Conservation (phyloP, 2,329 filamentous ascomycete genomes). For the Neospermospora avenae region DNA sequence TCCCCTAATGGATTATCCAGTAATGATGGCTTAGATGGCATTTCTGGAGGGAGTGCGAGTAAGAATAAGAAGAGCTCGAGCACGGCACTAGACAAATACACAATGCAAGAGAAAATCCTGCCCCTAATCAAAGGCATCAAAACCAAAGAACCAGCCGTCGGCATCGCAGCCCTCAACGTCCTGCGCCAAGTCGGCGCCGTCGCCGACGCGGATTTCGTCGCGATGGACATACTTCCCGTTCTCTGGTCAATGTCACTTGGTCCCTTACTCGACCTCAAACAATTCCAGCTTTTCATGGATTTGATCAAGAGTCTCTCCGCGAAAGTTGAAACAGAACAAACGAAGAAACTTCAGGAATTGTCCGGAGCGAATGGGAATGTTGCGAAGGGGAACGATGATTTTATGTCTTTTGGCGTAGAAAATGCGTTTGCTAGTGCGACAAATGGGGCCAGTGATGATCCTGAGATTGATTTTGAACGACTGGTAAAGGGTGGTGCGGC, state of each 20-base stretch:
- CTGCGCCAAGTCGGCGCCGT: constrained; percentile 77
- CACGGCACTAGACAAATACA: constrained; percentile 91
- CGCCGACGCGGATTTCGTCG: constrained; percentile 87
- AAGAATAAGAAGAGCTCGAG: constrained; percentile 57
- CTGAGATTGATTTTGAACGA: constrained; percentile 80
- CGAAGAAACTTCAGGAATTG: constrained; percentile 81
- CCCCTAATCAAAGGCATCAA: constrained; percentile 90
- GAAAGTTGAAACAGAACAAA: constrained; percentile 85
- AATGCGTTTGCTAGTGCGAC: constrained; percentile 47
- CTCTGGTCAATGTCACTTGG: constrained; percentile 92
- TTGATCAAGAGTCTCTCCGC: constrained; percentile 78
- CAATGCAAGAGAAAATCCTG: constrained; percentile 95
- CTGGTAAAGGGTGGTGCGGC: constrained; percentile 73
- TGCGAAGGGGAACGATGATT: constrained; percentile 57
- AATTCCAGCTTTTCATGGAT: constrained; percentile 87
- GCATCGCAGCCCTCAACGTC: constrained; percentile 87
- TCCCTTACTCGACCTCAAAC: constrained; percentile 79
- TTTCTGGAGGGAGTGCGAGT: constrained; percentile 52
- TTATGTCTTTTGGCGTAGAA: constrained; percentile 67
- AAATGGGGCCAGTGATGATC: constrained; percentile 57
- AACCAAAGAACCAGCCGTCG: constrained; percentile 95
- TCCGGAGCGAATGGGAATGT: constrained; percentile 54
- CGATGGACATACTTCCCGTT: constrained; percentile 84
- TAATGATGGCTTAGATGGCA: constrained; percentile 73
- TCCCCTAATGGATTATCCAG: constrained; percentile 46